A percentile compares a stretch with the other conserved stretches of the same genome.
These are phyloP conservation scores for Pezicula carpinea DNA, from an alignment of 2,329 filamentous ascomycete species.

Conservation along the genomic window DNA sequence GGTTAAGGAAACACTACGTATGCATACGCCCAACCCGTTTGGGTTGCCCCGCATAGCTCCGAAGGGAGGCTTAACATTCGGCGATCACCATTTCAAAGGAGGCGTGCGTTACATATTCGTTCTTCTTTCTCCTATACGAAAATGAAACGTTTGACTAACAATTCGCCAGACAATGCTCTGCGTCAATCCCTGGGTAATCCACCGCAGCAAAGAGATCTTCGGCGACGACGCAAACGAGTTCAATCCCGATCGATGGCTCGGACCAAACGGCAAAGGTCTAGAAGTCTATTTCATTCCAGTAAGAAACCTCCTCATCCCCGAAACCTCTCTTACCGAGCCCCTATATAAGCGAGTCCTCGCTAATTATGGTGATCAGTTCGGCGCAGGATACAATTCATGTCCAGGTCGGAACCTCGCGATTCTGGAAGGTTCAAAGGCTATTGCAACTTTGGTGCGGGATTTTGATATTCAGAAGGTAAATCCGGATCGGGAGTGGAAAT, in stretches of 20 bases:
- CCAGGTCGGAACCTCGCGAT: conserved; percentile 32
- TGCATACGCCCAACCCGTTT: conserved; percentile 28
- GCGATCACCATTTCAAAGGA: conserved; percentile 22
- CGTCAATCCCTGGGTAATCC: conserved; percentile 32
- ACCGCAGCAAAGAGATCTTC: conserved; percentile 26
- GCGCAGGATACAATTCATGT: conserved; percentile 32
- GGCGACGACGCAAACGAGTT: conserved; percentile 29
- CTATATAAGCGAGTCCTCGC: no score
- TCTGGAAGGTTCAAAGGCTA: conserved; percentile 32
- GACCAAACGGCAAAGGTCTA: conserved; percentile 15
- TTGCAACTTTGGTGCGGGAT: conserved; percentile 28
- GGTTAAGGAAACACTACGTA: conserved; percentile 33
- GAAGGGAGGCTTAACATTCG: conserved; percentile 28
- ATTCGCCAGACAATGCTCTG: conserved; percentile 28
- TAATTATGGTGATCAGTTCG: no score
- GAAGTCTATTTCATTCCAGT: no score
- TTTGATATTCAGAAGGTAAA: conserved; percentile 29
- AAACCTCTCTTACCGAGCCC: no score
- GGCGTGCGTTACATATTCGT: no score
- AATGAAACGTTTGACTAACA: no score
- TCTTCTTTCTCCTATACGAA: no score
- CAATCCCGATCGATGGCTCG: conserved; percentile 31
- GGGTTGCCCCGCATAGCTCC: conserved; percentile 24
- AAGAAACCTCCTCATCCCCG: no score
- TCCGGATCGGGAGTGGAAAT: conserved; percentile 25